Evolutionary conservation across 176 grass and related monocot genomes (phyloP), one percentile per base, ranked within the genome.

Genomic region (Eragrostis nindensis): DNA sequence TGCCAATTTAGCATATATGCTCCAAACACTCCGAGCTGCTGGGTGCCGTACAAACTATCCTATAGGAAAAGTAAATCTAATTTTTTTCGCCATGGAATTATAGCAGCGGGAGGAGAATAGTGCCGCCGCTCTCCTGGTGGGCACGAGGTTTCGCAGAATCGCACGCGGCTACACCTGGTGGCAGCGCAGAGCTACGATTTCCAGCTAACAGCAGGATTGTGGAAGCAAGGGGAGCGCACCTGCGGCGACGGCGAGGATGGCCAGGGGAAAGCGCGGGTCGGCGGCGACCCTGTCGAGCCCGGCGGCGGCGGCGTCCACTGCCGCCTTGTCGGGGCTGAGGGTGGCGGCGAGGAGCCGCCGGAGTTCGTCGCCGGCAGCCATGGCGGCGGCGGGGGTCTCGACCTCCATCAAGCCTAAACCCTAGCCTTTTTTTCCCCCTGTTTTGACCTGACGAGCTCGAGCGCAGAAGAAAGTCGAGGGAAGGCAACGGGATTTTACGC

Each of bases 241-340:
- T 90, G 91, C 74, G 45, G 91, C 84, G 61, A 97, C n/a, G 75
- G 79, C 89, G 53, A 94, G 91, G 84, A 97, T 90, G 70, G 91
- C 43, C 80, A 92, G 59, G 55, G 94, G 87, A 79, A 94, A 97
- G 32, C 60, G 41, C 30, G 87, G 79, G 62, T 86, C 79, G 15
- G 79, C 24, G 18, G 91, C 84, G 62, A 88, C 67, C 62, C 39
- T 73, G 44, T 74, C 68, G 57, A 97, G 89, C 7, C 42, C 87
- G 6, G 84, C 89, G 38, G 85, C 87, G 42, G 91, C 85, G 10
- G 87, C 78, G 25, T 87, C 87, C 36, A 92, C 78, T 14, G 80
- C n/a, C 46, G 89, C 75, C 17, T 90, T 97, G 50, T 90, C 82
- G n/a, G 75, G 46, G 87, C 91, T 97, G 54, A 97, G 82, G 11